Evolutionary conservation across 2,329 filamentous ascomycete genomes (phyloP), one percentile per base, ranked within the genome.

Genomic region (Sporothrix pallida): DNA sequence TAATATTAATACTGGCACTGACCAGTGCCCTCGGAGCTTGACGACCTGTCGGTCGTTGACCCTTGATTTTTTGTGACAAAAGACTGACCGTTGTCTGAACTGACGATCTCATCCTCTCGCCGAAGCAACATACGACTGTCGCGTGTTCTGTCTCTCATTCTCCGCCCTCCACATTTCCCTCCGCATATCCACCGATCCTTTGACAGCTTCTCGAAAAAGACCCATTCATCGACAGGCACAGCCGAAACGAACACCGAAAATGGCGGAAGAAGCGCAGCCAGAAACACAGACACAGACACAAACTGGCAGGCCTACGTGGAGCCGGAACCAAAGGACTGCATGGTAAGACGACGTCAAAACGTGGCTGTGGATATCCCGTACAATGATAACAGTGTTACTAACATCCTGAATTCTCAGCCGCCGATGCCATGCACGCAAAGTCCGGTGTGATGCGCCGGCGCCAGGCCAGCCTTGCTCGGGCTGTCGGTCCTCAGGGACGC

Each of bases 381-480:
- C 8, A 13, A 42, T 6, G 6, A 13, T n/a, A 31, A 62, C 10
- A 13, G n/a, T n/a, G n/a, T 31, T 13, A 62, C 26, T 62, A 26
- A 73, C 56, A 42, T n/a, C n/a, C 26, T 37, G 50, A 20, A 15
- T 17, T 2, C 44, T 3, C 54, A 75, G 74, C 31, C 74, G 65
- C 44, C 70, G 74, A 46, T 75, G 74, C 56, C 74, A 75, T 37
- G 72, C 73, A 7, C 71, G 74, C 56, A 75, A 75, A 52, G 74
- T 75, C 15, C 62, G 71, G 1, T 75, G 74, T 17, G 74, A 75
- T 63, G 73, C 71, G 7, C 63, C 63, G 0, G 13, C 71, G 0
- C 50, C 31, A 1, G 71, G 69, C 26, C 60, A 67, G 31, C 68
- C 74, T 2, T 75, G 73, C 60, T 73, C 73, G 13, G 75, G 71